phyloP scores from a whole-genome alignment of 805 yeast genomes.

The Lachancea quebecensis region DNA sequence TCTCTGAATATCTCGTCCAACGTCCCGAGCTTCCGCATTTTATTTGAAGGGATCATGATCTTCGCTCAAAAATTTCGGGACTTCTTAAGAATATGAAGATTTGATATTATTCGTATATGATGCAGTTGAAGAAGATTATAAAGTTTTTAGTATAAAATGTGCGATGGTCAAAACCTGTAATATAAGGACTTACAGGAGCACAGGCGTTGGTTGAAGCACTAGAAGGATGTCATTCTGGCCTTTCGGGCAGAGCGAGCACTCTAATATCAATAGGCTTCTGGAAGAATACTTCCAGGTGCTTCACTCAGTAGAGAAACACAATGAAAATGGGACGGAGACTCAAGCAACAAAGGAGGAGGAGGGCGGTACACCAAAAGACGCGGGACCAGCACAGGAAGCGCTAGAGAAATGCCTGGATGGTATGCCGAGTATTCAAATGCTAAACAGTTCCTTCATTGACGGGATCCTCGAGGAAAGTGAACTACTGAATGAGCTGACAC shows the following conservation, averaged over 20 bases:
- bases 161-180: neutral
- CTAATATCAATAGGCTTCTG: conserved; percentile 35
- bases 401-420: neutral
- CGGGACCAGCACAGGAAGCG: neutral
- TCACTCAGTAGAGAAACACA: conserved; percentile 21
- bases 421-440: conserved; percentile 4
- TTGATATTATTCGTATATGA: no score
- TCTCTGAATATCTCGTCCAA: no score
- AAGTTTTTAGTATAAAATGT: neutral
- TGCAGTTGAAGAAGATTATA: neutral
- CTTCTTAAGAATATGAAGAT: no score
- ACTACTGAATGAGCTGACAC: conserved; percentile 32
- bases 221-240: conserved; percentile 40
- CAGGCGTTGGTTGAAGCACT: neutral
- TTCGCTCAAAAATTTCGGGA: no score
- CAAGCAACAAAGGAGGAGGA: conserved; percentile 1
- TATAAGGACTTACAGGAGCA: neutral
- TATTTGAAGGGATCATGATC: no score
- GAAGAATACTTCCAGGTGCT: conserved; percentile 34
- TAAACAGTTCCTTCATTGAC: conserved; percentile 31
- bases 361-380: neutral
- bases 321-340: conserved; percentile 9
- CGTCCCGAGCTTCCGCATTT: no score
- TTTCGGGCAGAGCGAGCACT: conserved; percentile 34
- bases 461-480: conserved; percentile 33